Base-by-base conservation (phyloP, 148 eudicot species). In the Rhododendron kiyosumense region DNA sequence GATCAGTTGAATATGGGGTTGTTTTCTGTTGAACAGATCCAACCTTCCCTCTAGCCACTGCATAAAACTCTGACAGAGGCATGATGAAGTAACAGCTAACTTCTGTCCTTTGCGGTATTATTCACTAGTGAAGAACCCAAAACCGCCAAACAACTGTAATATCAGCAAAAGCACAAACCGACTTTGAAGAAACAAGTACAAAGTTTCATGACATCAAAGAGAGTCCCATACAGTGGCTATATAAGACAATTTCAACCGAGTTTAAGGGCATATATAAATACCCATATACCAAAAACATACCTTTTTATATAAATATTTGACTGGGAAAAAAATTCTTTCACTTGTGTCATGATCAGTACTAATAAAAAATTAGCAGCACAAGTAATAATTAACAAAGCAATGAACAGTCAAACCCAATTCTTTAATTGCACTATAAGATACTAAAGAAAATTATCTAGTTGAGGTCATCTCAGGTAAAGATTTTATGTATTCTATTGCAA, bases 1-100 rank as follows among this genome's bases (percentile, higher is more conserved):
- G 84, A 90, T 89, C 92, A 81, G 86, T 43, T 51, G 92, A 87
- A 88, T 73, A 65, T 81, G 84, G 41, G 43, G 89, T 59, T 78
- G 91, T 41, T 86, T 80, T 93, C 48, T 88, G 92, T 67, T 92
- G 93, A 32, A 84, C 78, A 59, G 92, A 82, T 85, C 92, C 94
- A 85, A 85, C 78, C 88, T 94, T 90, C 84, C 93, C 93, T 69
- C 83, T 88, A 54, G 89, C 87, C 93, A 92, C 86, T 87, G 89
- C 86, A 85, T 92, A 87, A 24, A 94, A 89, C 86, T 94, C 98
- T 85, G 98, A 90, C 49, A 94, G 88, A 86, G 98, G 94, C 98
- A 96, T 94, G 86, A 32, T 91, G 32, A 83, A 80, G 41, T 26
- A 32, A 13, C 7, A 74, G 24, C 34, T 85, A 75, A 17, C 30